Evolutionary conservation across 1,284 basidiomycete genomes (phyloP).

Genomic region (Apiotrichum gracile): DNA sequence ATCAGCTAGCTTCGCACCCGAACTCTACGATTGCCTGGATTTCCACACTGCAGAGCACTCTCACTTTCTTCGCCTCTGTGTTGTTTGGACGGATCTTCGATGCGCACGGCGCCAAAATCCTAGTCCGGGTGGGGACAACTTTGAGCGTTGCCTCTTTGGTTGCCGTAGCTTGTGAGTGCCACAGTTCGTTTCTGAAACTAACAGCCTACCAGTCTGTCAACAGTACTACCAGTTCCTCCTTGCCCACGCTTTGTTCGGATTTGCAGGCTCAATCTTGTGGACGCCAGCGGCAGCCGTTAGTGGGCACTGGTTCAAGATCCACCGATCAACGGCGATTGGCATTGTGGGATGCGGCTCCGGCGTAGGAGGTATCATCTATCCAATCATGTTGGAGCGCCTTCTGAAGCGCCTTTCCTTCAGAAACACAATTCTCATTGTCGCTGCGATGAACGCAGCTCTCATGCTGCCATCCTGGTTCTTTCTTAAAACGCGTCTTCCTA

Average conservation of each 20-base stretch:
- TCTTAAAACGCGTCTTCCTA: slow-evolving; percentile 19
- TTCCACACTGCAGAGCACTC: slow-evolving; percentile 19
- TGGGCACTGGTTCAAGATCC: slow-evolving; percentile 41
- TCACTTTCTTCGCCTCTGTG: slow-evolving; percentile 26
- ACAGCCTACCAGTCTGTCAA: slow-evolving; percentile 25
- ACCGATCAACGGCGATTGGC: slow-evolving; percentile 34
- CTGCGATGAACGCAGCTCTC: slow-evolving; percentile 19
- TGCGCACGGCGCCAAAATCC: slow-evolving; percentile 16
- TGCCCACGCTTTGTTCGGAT: slow-evolving; percentile 36
- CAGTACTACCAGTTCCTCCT: slow-evolving; percentile 42
- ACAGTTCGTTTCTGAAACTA: slow-evolving; percentile 21
- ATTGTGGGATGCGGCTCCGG: slow-evolving; percentile 39
- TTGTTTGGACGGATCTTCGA: slow-evolving; percentile 24
- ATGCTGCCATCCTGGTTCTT: slow-evolving; percentile 20
- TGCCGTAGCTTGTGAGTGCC: slow-evolving; percentile 19
- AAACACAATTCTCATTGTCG: slow-evolving; percentile 20
- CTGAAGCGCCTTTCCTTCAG: slow-evolving; percentile 3
- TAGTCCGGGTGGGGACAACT: slow-evolving; percentile 17
- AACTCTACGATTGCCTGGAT: slow-evolving; percentile 16
- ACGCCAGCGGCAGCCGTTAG: slow-evolving; percentile 36
- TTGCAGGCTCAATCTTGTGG: slow-evolving; percentile 34
- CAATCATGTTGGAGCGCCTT: slow-evolving; percentile 31
- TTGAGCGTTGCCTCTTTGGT: slow-evolving; percentile 17
- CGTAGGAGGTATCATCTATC: slow-evolving; percentile 38
- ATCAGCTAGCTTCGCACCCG: slow-evolving; percentile 12